phyloP scores from a whole-genome alignment of 1,284 basidiomycete genomes.

The Moesziomyces parantarcticus region DNA sequence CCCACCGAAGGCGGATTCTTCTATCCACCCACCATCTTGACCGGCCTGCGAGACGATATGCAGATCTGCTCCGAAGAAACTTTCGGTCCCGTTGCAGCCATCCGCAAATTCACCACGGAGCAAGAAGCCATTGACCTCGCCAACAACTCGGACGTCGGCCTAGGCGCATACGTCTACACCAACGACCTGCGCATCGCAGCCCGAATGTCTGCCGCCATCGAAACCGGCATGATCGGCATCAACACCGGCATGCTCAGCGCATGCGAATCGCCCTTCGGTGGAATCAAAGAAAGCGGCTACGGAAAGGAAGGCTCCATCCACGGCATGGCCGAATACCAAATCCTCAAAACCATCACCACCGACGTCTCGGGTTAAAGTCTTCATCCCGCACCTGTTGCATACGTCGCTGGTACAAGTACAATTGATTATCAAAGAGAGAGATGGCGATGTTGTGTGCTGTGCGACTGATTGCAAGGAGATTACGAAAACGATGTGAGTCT shows the following conservation, averaged over 20 bases:
- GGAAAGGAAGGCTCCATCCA: constrained; percentile 33
- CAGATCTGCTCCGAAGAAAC: constrained; percentile 56
- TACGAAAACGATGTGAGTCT: not conserved
- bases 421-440: not conserved
- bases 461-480: not conserved
- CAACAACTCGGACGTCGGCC: constrained; percentile 48
- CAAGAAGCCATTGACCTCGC: constrained; percentile 47
- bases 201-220: constrained; percentile 33
- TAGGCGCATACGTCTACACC: constrained; percentile 53
- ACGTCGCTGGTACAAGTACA: not conserved
- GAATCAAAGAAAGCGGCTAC: constrained; percentile 41
- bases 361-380: constrained; percentile 9
- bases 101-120: constrained; percentile 53
- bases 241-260: constrained; percentile 53
- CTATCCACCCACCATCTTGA: constrained; percentile 58
- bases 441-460: no score
- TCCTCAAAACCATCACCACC: constrained; percentile 38
- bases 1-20: constrained; percentile 41
- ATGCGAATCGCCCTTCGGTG: constrained; percentile 38
- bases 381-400: not conserved
- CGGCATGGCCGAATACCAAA: constrained; percentile 41
- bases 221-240: constrained; percentile 54
- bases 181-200: constrained; percentile 38
- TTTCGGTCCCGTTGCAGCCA: constrained; percentile 57
- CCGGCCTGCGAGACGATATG: constrained; percentile 44